These are phyloP conservation scores for Sclerotinia spermophila DNA, from an alignment of 2,329 filamentous ascomycete species.

Conservation along the genomic window DNA sequence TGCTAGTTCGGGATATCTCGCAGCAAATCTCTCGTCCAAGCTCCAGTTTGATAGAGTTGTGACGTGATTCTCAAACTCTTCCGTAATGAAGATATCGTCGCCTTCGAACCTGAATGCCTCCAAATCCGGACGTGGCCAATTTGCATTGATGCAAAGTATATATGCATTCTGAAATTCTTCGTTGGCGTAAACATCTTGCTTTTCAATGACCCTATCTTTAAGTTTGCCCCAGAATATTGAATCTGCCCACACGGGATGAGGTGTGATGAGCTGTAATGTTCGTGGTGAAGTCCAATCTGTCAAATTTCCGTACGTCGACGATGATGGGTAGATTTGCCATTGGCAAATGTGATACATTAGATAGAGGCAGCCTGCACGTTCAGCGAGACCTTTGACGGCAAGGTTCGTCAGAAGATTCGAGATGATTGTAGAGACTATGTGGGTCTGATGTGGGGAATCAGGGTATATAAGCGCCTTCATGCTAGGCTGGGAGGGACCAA, in stretches of 20 bases:
- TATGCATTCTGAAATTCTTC: slow-evolving; percentile 40
- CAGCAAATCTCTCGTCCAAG: slow-evolving; percentile 29
- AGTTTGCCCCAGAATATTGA: slow-evolving; percentile 39
- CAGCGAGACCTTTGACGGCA: slow-evolving; percentile 21
- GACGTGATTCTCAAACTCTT: slow-evolving; percentile 28
- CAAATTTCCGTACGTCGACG: slow-evolving; percentile 26
- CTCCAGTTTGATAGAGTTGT: slow-evolving; percentile 30
- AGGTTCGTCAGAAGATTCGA: slow-evolving; percentile 31
- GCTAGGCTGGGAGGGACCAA: slow-evolving; percentile 38
- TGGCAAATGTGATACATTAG: slow-evolving; percentile 28
- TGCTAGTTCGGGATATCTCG: slow-evolving; percentile 31
- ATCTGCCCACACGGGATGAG: slow-evolving; percentile 35
- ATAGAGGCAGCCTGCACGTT: slow-evolving; percentile 26
- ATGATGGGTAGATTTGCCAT: slow-evolving; percentile 31
- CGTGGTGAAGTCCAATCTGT: slow-evolving; percentile 28
- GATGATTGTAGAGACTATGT: slow-evolving; percentile 33
- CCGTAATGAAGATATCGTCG: slow-evolving; percentile 25
- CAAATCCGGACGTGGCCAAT: slow-evolving; percentile 36
- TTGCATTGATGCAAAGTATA: slow-evolving; percentile 37
- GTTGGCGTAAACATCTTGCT: slow-evolving; percentile 40
- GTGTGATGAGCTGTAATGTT: slow-evolving; percentile 35
- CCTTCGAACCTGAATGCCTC: slow-evolving; percentile 27
- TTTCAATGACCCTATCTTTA: slow-evolving; percentile 39
- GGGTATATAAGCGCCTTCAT: slow-evolving; percentile 38
- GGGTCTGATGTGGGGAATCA: slow-evolving; percentile 30